Conservation (phyloP, 225 moss, liverwort and hornwort genomes). For the Rhytidiadelphus loreus region DNA sequence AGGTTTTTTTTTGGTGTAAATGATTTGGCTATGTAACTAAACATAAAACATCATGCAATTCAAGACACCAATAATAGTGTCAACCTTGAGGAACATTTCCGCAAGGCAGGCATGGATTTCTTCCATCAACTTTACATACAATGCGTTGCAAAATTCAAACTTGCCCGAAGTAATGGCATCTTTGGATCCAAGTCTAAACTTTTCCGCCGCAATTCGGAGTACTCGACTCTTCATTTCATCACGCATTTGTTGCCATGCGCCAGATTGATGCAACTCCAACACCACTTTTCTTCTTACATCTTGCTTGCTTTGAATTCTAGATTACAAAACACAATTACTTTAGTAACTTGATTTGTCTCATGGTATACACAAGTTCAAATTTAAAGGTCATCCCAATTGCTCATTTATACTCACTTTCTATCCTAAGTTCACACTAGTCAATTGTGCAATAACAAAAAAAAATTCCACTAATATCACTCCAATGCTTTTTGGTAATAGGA, state of each 20-base stretch:
- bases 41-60: not conserved
- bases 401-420: not conserved
- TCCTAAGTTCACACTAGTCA: not conserved
- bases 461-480: accelerated
- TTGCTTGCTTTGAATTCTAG: slow-evolving; percentile 58
- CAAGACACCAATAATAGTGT: not conserved
- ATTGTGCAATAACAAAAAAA: too few species aligned
- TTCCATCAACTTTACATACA: slow-evolving; percentile 64
- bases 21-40: too few species aligned
- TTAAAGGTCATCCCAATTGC: not conserved
- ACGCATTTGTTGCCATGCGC: slow-evolving; percentile 79
- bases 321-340: not conserved
- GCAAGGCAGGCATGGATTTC: slow-evolving; percentile 57
- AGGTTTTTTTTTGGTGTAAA: too few species aligned
- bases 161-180: slow-evolving; percentile 45
- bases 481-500: not conserved
- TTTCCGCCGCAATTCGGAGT: slow-evolving; percentile 48
- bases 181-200: slow-evolving; percentile 53
- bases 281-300: slow-evolving; percentile 68
- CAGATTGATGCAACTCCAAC: slow-evolving; percentile 45
- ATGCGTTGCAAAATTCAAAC: slow-evolving; percentile 89
- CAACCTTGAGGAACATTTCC: slow-evolving; percentile 67
- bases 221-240: slow-evolving; percentile 92
- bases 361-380: not conserved
- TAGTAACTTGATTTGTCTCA: not conserved